Evolutionary conservation across 2,329 filamentous ascomycete genomes (phyloP).

Genomic region (Fusarium papillatum): DNA sequence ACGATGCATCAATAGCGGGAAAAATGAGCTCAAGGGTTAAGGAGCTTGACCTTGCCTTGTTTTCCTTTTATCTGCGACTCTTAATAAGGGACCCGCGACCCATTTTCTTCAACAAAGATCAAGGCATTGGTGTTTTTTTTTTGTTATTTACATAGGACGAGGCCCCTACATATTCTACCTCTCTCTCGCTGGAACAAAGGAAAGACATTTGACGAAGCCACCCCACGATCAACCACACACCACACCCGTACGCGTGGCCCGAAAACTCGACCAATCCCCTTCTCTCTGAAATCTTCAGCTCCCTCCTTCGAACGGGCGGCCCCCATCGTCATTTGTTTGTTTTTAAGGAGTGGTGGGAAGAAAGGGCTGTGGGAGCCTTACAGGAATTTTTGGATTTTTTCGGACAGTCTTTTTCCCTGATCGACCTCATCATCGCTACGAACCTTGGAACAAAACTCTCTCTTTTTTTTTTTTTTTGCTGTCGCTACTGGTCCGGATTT

Average conservation of each 20-base stretch:
- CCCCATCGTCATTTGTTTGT: conserved; percentile 2
- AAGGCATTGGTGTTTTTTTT: background rate
- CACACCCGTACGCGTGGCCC: conserved; percentile 25
- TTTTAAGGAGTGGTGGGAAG: conserved; percentile 1
- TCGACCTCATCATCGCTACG: conserved; percentile 23
- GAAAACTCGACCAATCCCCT: conserved; percentile 7
- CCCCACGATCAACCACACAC: conserved; percentile 28
- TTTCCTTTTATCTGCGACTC: background rate
- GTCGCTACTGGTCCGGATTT: conserved; percentile 30
- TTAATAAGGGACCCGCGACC: background rate
- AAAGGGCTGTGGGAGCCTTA: conserved; percentile 21
- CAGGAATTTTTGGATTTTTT: conserved; percentile 9
- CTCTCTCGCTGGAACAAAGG: background rate
- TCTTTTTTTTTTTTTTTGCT: conserved; percentile 9
- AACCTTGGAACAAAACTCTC: conserved; percentile 10
- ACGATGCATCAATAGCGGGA: conserved; percentile 2
- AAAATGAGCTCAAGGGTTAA: conserved; percentile 1
- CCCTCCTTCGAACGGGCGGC: background rate
- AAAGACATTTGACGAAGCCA: background rate
- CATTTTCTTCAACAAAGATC: background rate
- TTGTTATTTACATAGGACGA: conserved; percentile 3
- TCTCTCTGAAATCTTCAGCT: conserved; percentile 25
- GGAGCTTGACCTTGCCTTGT: background rate
- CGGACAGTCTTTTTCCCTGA: conserved; percentile 3
- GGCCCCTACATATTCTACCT: no score